Evolutionary conservation across 2,329 filamentous ascomycete species (phyloP).

Genomic region (Aspergillus jensenii): DNA sequence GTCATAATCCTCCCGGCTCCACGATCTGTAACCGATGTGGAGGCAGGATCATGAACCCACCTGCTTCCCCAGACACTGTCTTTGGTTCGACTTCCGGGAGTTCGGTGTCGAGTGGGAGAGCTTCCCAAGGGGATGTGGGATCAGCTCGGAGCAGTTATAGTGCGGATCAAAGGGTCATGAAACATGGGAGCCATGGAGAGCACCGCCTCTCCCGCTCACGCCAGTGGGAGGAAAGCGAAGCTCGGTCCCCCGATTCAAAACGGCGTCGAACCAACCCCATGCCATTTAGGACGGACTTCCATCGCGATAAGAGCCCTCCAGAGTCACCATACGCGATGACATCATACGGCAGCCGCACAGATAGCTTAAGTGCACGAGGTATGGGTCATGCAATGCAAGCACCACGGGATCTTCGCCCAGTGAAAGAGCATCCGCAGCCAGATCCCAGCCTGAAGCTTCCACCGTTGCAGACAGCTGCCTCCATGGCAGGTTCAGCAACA

Average conservation of each 20-base stretch:
- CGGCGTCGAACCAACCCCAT: slow-evolving; percentile 60
- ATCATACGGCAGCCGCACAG: slow-evolving; percentile 46
- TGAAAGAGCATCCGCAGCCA: slow-evolving; percentile 35
- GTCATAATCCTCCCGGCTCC: slow-evolving; percentile 36
- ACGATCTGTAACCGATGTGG: slow-evolving; percentile 46
- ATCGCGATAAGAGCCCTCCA: slow-evolving; percentile 36
- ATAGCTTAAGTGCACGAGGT: slow-evolving; percentile 31
- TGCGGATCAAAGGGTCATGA: slow-evolving; percentile 25
- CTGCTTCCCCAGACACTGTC: slow-evolving; percentile 42
- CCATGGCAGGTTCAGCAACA: slow-evolving; percentile 18
- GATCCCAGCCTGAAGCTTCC: slow-evolving; percentile 54
- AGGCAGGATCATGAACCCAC: slow-evolving; percentile 49
- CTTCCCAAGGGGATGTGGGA: slow-evolving; percentile 28
- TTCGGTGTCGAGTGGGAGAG: slow-evolving; percentile 28
- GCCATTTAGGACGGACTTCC: slow-evolving; percentile 38
- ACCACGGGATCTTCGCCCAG: slow-evolving; percentile 44
- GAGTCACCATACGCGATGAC: slow-evolving; percentile 44
- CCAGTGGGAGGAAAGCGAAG: slow-evolving; percentile 34
- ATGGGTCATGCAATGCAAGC: slow-evolving; percentile 56
- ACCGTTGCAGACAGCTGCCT: slow-evolving; percentile 49
- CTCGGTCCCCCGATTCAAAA: slow-evolving; percentile 58
- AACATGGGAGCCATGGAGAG: slow-evolving; percentile 24
- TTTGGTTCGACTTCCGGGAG: slow-evolving; percentile 35
- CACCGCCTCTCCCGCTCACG: slow-evolving; percentile 23
- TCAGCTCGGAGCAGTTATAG: slow-evolving; percentile 24